A percentile compares a stretch with the other conserved stretches of the same genome.
Conservation (phyloP, 1,284 basidiomycete species). For the Volvariella volvacea region DNA sequence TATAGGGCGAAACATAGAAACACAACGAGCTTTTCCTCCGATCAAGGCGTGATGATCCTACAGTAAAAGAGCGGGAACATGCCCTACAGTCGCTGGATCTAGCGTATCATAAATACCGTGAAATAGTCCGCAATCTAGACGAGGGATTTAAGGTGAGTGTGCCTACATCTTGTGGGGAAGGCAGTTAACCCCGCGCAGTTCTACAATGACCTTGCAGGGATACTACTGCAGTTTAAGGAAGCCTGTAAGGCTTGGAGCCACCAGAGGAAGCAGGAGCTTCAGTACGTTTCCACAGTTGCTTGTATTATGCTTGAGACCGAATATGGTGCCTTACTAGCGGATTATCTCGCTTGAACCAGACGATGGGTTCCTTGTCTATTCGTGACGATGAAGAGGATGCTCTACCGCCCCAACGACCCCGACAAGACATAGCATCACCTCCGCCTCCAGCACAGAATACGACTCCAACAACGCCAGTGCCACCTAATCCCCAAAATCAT, state of each 20-base stretch:
- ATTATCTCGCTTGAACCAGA: constrained; percentile 22
- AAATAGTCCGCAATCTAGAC: constrained; percentile 79
- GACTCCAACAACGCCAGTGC: constrained; percentile 7
- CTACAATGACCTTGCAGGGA: constrained; percentile 73
- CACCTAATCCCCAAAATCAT: constrained; percentile 5
- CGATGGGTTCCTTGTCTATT: constrained; percentile 33
- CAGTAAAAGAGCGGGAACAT: constrained; percentile 78
- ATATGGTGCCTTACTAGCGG: constrained; percentile 19
- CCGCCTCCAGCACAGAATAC: no score
- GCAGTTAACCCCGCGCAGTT: constrained; percentile 43
- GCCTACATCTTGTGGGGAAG: not conserved
- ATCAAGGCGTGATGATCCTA: constrained; percentile 74
- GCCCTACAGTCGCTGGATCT: constrained; percentile 84
- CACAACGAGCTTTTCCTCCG: constrained; percentile 74
- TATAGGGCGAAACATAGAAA: constrained; percentile 34
- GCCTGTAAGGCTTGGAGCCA: constrained; percentile 70
- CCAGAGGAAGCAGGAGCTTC: constrained; percentile 60
- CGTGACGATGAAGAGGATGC: constrained; percentile 14
- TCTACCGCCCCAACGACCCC: constrained; percentile 1
- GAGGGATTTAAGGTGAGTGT: constrained; percentile 76
- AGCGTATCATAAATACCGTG: constrained; percentile 85
- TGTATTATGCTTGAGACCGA: constrained; percentile 3
- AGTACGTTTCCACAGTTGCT: constrained; percentile 23
- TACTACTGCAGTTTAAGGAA: constrained; percentile 70
- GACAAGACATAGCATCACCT: constrained; percentile 6